Percentiles rank a stretch among this genome's conserved stretches.
phyloP scores from a whole-genome alignment of 441 rosid genomes.

The Kokia cookei region DNA sequence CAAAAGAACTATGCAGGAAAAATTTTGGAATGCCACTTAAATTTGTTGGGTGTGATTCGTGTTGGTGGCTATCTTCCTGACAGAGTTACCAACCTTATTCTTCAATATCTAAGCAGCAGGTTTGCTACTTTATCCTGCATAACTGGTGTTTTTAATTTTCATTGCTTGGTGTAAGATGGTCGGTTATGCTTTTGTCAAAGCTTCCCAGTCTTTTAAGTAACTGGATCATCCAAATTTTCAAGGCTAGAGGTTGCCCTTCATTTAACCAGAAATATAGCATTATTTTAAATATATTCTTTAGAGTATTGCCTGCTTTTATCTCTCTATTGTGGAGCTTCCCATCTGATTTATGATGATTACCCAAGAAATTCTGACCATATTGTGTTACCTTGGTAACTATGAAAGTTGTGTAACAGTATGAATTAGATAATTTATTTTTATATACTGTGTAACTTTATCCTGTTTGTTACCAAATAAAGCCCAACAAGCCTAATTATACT shows the following conservation, averaged over 20 bases:
- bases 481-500: background rate
- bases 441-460: background rate
- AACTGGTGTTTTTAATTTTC: background rate
- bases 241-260: background rate
- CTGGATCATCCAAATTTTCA: background rate
- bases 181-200: background rate
- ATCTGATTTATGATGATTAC: too few relatives aligned
- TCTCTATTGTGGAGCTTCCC: background rate
- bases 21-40: slow-evolving; percentile 91
- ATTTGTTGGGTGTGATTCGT: slow-evolving; percentile 69
- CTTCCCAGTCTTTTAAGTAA: background rate
- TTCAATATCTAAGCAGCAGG: slow-evolving; percentile 96
- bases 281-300: background rate
- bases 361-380: background rate
- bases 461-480: background rate
- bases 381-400: background rate
- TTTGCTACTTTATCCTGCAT: slow-evolving; percentile 12
- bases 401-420: background rate
- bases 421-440: background rate
- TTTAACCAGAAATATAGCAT: background rate
- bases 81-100: slow-evolving; percentile 88
- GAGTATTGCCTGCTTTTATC: background rate
- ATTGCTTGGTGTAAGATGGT: background rate
- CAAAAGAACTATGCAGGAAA: slow-evolving; percentile 90
- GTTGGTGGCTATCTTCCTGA: slow-evolving; percentile 94